A percentile compares a stretch with the other conserved stretches of the same genome.
Evolutionary conservation across 75 land plant species (phyloP).

Genomic region (Ceratopteris richardii): DNA sequence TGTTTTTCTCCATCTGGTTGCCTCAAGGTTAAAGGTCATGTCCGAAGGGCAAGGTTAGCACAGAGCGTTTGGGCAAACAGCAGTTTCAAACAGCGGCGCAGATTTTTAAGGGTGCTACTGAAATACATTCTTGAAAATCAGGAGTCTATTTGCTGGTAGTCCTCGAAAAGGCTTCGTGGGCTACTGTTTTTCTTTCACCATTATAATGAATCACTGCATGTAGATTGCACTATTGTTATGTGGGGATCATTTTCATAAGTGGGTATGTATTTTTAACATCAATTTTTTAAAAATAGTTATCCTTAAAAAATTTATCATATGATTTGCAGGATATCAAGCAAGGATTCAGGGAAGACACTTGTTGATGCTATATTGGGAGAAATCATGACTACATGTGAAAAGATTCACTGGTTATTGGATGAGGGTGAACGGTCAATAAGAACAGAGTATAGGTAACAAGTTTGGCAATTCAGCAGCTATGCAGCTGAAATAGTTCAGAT

Average conservation of each 20-base stretch:
- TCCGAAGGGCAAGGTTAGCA: conserved; percentile 69
- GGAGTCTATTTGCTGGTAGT: conserved; percentile 92
- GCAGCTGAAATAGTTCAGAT: not conserved
- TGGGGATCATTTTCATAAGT: not conserved
- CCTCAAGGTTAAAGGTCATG: conserved; percentile 62
- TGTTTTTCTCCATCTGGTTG: not conserved
- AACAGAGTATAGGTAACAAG: conserved; percentile 71
- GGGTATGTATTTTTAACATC: not conserved
- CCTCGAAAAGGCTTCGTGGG: not conserved
- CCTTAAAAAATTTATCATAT: too few relatives aligned
- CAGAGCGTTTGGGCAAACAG: conserved; percentile 77
- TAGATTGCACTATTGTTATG: not conserved
- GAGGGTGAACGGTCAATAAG: conserved; percentile 88
- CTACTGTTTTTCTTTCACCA: not conserved
- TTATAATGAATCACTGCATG: not conserved
- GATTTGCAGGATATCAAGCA: conserved; percentile 49
- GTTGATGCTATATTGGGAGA: conserved; percentile 92
- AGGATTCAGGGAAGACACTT: conserved; percentile 94
- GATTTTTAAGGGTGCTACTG: conserved; percentile 59
- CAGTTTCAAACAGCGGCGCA: conserved; percentile 75
- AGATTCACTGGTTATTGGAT: conserved; percentile 78
- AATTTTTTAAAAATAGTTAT: not conserved
- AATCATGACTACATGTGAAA: conserved; percentile 94
- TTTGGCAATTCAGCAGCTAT: not conserved
- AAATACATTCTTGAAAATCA: conserved; percentile 88